Conservation (phyloP, 768 basidiomycete genomes). For the Stropharia rugosoannulata region DNA sequence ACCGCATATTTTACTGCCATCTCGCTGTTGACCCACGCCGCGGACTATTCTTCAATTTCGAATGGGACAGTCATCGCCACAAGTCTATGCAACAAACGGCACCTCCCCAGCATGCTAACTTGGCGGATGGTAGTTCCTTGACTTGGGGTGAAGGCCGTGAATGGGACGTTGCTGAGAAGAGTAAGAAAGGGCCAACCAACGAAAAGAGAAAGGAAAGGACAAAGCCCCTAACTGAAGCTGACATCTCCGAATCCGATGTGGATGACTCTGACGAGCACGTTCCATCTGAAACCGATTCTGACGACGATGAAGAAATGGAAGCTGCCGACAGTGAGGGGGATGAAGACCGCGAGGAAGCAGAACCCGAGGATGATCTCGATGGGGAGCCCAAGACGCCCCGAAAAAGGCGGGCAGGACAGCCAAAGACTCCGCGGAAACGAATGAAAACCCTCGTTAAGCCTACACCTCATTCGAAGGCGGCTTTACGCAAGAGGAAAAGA, state of each 20-base stretch:
- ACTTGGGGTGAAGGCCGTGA: slow-evolving; percentile 37
- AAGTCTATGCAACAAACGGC: slow-evolving; percentile 31
- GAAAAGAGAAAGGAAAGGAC: slow-evolving; percentile 5
- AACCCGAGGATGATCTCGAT: slow-evolving; percentile 21
- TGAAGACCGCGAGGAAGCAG: slow-evolving; percentile 21
- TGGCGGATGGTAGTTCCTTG: slow-evolving; percentile 17
- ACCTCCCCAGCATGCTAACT: slow-evolving; percentile 19
- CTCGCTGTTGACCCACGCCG: slow-evolving; percentile 56
- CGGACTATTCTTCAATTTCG: slow-evolving; percentile 61
- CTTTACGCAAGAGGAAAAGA: slow-evolving; percentile 38
- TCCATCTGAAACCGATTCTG: slow-evolving; percentile 22
- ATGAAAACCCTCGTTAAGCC: slow-evolving; percentile 51
- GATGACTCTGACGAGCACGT: slow-evolving; percentile 26
- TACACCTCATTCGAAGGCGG: slow-evolving; percentile 77
- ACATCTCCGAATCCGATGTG: slow-evolving; percentile 27
- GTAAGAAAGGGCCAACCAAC: slow-evolving; percentile 7
- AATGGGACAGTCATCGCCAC: slow-evolving; percentile 52
- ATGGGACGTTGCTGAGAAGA: slow-evolving; percentile 46
- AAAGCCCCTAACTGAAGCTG: slow-evolving; percentile 10
- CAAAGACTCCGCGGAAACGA: slow-evolving; percentile 23
- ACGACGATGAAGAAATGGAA: slow-evolving; percentile 24
- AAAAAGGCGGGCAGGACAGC: slow-evolving; percentile 43
- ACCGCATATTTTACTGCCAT: slow-evolving; percentile 50
- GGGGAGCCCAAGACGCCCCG: slow-evolving; percentile 53
- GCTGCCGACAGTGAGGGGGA: slow-evolving; percentile 26